These are phyloP conservation scores for Vachellia pachyceras DNA, from an alignment of 306 rosid genomes.

Conservation along the genomic window DNA sequence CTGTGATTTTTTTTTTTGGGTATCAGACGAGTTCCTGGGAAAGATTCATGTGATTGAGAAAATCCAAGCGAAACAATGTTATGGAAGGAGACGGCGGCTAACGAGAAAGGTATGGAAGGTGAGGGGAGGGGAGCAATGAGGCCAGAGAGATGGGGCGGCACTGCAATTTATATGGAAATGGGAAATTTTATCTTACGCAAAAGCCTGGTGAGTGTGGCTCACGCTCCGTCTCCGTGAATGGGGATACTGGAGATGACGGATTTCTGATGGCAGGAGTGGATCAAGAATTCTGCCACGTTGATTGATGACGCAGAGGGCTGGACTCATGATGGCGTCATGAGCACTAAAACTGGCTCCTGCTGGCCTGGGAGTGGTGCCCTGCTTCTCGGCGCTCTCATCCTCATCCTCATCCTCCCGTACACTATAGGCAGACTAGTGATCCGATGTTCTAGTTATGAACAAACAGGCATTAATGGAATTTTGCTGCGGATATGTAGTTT, in stretches of 20 bases:
- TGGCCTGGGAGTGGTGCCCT: not conserved
- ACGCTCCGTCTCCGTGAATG: slow-evolving; percentile 30
- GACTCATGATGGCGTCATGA: slow-evolving; percentile 12
- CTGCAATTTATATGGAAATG: not conserved
- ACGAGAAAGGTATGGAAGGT: not conserved
- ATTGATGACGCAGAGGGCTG: slow-evolving; percentile 26
- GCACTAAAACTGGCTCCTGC: not conserved
- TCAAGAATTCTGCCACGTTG: slow-evolving; percentile 43
- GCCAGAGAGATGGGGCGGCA: not conserved
- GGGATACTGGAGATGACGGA: not conserved
- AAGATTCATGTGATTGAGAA: not conserved
- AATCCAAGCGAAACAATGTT: not conserved
- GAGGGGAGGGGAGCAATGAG: slow-evolving; percentile 25
- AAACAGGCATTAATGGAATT: not conserved
- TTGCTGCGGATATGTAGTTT: not conserved
- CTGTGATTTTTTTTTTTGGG: not conserved
- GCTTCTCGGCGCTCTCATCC: not conserved
- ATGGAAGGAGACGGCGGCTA: slow-evolving; percentile 28
- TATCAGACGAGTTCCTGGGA: slow-evolving; percentile 15
- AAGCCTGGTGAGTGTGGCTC: not conserved
- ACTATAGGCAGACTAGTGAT: not conserved
- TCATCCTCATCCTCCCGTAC: not conserved
- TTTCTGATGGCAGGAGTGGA: not conserved
- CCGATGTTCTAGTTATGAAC: not conserved
- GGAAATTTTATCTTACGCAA: not conserved